Conservation (phyloP, 2,329 filamentous ascomycete genomes). For the Torrubiella hemipterigena region DNA sequence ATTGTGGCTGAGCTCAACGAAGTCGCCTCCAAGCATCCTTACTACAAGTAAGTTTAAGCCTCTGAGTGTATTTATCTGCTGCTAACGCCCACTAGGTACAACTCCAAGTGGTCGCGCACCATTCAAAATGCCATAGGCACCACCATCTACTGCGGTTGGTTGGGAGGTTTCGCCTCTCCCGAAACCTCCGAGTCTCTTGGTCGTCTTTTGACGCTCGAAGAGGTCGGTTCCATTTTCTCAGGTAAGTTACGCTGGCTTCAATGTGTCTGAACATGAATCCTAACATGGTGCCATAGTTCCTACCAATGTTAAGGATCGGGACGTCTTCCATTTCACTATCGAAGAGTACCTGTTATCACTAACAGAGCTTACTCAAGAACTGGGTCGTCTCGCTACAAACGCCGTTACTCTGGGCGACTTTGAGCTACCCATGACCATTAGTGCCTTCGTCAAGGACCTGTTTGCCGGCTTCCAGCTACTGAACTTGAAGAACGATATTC, state of each 20-base stretch:
- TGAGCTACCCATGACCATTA: slow-evolving; percentile 73
- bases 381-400: slow-evolving; percentile 85
- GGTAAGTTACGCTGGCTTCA: slow-evolving; percentile 34
- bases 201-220: slow-evolving; percentile 73
- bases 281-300: slow-evolving; percentile 48
- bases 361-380: slow-evolving; percentile 78
- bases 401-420: slow-evolving; percentile 88
- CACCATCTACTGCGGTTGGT: slow-evolving; percentile 54
- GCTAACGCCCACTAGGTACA: slow-evolving; percentile 44
- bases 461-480: slow-evolving; percentile 94
- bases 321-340: slow-evolving; percentile 89
- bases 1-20: slow-evolving; percentile 58
- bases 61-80: neutral
- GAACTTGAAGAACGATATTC: slow-evolving; percentile 90
- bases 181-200: slow-evolving; percentile 40
- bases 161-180: slow-evolving; percentile 53
- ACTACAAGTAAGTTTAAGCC: slow-evolving; percentile 64
- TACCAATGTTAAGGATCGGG: slow-evolving; percentile 78
- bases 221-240: slow-evolving; percentile 67
- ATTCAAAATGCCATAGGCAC: slow-evolving; percentile 65
- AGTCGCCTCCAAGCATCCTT: slow-evolving; percentile 75
- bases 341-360: slow-evolving; percentile 92
- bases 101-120: slow-evolving; percentile 71
- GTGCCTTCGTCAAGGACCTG: slow-evolving; percentile 85
- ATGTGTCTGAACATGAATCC: neutral